Evolutionary conservation across 1,139 yeast species (phyloP), one percentile per base, ranked within the genome.

Genomic region (Magnusiomyces clavatus): DNA sequence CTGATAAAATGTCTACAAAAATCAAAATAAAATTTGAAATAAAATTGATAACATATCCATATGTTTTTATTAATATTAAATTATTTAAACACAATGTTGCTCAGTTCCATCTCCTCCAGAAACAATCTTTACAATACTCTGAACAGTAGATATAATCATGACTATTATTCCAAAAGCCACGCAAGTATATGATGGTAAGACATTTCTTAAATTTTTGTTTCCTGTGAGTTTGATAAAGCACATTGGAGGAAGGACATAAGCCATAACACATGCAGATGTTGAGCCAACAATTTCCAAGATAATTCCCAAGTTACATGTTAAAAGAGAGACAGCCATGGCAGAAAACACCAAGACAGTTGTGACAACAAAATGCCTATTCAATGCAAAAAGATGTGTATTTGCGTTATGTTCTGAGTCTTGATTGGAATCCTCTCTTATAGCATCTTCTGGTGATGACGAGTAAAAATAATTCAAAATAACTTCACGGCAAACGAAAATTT

Each of bases 241-340:
- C 66, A 83, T 66, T 5, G 97, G 96, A 0, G 97, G 97, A 12
- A 90, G 72, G 19, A 90, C 87, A 62, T 87, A 90, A 0, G 97
- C 97, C 86, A 90, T 83, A 39, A 87, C 73, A 13, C 95, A 86
- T 0, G 97, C 97, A 0, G 96, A 85, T 0, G 96, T 85, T 0
- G 96, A 92, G 1, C 97, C 97, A 36, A 88, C 89, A 6, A 90
- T 73, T 63, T 90, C 97, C 50, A 90, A 73, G 43, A 90, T 83
- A 17, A 92, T 86, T 1, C 97, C 97, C 54, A 90, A 72, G 60
- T 90, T 88, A 64, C 96, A 89, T 0, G 97, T 89, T 54, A 83
- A 71, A 48, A 90, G 71, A 0, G 97, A 78, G 3, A 88, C 83
- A 0, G 78, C 59, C 92, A 88, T 85, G 1, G 96, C 84, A 1